Evolutionary conservation across 2,329 filamentous ascomycete genomes (phyloP).

Genomic region (Penicillium sp.): DNA sequence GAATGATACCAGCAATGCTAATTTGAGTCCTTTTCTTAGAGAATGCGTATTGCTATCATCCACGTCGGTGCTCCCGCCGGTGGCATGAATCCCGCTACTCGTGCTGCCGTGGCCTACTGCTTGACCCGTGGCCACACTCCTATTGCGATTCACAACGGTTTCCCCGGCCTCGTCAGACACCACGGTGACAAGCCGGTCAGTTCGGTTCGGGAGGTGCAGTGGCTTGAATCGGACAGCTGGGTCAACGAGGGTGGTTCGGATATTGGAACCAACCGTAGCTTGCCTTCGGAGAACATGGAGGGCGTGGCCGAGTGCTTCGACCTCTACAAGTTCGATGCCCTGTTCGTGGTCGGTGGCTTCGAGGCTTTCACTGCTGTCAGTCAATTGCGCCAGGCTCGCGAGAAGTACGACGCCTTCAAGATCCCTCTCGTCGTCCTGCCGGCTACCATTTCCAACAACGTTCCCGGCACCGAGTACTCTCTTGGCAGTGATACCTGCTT

Average conservation of each 20-base stretch:
- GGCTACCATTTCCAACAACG: slow-evolving; percentile 98
- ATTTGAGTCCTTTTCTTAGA: slow-evolving; percentile 35
- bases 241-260: slow-evolving; percentile 95
- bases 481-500: slow-evolving; percentile 94
- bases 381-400: slow-evolving; percentile 75
- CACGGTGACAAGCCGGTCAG: slow-evolving; percentile 77
- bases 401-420: slow-evolving; percentile 75
- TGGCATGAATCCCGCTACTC: slow-evolving; percentile 95
- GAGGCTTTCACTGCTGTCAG: slow-evolving; percentile 92
- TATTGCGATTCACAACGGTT: slow-evolving; percentile 91
- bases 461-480: slow-evolving; percentile 95
- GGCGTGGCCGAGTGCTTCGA: slow-evolving; percentile 77
- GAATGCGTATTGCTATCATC: slow-evolving; percentile 91
- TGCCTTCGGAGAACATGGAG: slow-evolving; percentile 82
- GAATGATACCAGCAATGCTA: no score
- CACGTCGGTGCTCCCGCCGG: slow-evolving; percentile 95
- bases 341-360: slow-evolving; percentile 92
- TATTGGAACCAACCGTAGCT: slow-evolving; percentile 93
- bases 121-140: slow-evolving; percentile 87
- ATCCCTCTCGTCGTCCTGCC: slow-evolving; percentile 89
- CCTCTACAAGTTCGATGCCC: slow-evolving; percentile 80
- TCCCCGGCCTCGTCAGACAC: slow-evolving; percentile 87
- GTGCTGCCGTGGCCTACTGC: slow-evolving; percentile 90
- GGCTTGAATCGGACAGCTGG: slow-evolving; percentile 94
- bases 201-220: slow-evolving; percentile 78